Percentiles rank a stretch among this genome's conserved stretches.
Evolutionary conservation across 176 grass and related monocot species (phyloP).

Genomic region (Tuctoria greenei): DNA sequence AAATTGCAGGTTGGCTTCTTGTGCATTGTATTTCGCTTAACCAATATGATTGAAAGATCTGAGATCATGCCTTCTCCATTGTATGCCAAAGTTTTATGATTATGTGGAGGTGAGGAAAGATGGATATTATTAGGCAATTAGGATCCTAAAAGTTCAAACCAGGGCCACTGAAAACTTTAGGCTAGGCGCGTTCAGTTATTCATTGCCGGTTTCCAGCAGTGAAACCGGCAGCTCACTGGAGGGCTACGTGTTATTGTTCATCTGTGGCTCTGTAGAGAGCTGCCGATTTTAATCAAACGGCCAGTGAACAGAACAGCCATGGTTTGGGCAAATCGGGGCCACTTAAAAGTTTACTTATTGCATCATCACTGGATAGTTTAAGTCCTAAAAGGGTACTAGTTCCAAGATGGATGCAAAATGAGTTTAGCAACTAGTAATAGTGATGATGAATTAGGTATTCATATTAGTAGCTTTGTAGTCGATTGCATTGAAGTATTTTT

Average conservation of each 20-base stretch:
- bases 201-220: neutral
- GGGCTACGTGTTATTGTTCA: neutral
- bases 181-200: neutral
- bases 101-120: neutral
- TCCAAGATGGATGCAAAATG: neutral
- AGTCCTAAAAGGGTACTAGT: neutral
- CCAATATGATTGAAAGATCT: slow-evolving; percentile 11
- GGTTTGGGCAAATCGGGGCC: neutral
- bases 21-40: slow-evolving; percentile 20
- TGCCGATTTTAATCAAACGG: neutral
- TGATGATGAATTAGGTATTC: neutral
- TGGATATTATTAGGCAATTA: neutral
- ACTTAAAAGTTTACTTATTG: neutral
- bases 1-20: slow-evolving; percentile 65
- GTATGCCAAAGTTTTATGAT: neutral
- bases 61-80: neutral
- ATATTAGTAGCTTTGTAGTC: neutral
- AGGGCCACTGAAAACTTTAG: neutral
- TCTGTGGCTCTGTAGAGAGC: neutral
- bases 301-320: neutral
- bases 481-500: slow-evolving; percentile 20
- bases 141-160: neutral
- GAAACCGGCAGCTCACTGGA: neutral
- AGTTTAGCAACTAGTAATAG: neutral
- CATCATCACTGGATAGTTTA: neutral